These are phyloP conservation scores for Colletotrichum sp. DNA, from an alignment of 2,329 filamentous ascomycete species.

Conservation along the genomic window DNA sequence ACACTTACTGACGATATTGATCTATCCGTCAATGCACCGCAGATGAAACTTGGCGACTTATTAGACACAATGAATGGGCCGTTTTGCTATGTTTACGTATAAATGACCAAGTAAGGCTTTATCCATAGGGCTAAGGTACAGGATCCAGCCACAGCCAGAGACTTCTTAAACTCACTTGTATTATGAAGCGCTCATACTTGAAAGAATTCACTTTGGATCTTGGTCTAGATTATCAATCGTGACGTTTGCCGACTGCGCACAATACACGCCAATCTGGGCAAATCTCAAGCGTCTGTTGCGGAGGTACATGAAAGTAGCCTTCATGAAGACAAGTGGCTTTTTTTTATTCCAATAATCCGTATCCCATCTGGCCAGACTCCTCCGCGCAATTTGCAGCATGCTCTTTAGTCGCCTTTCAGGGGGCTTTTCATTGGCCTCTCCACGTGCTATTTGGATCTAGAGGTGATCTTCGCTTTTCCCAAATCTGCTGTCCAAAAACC, in stretches of 20 bases:
- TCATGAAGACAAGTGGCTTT: not conserved
- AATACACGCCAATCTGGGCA: accelerated
- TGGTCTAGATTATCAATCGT: accelerated
- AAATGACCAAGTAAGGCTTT: not conserved
- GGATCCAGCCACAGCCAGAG: not conserved
- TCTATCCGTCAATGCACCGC: conserved; percentile 25
- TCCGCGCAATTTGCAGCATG: no score
- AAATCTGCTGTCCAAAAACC: not conserved
- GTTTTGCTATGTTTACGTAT: conserved; percentile 36
- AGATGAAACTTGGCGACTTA: conserved; percentile 31
- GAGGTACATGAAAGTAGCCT: accelerated
- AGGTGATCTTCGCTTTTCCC: not conserved
- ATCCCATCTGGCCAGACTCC: no score
- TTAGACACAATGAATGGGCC: conserved; percentile 29
- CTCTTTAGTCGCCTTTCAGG: no score
- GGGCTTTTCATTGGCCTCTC: no score
- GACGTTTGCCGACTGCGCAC: not conserved
- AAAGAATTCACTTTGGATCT: not conserved
- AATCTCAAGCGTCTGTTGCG: accelerated
- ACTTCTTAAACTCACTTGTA: accelerated
- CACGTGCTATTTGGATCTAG: no score
- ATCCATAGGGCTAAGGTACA: accelerated
- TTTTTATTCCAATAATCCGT: no score
- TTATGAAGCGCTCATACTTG: not conserved
- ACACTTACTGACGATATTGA: conserved; percentile 26